Conservation (phyloP, 140 eudicot species). For the Ambrosia hybrid region DNA sequence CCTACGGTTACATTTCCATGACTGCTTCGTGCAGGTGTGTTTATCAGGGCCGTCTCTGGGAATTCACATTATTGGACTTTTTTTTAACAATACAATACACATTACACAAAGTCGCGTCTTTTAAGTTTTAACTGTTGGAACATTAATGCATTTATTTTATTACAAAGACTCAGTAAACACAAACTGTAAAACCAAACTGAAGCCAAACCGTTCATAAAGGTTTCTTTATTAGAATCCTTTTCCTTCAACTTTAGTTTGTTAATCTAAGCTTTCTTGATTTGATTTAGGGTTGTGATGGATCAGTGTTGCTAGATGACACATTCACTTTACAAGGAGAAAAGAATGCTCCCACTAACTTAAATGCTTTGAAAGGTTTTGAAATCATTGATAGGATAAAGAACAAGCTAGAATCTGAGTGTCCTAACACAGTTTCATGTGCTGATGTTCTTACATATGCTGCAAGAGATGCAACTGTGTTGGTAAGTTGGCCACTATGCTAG, state of each 20-base stretch:
- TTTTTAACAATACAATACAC: too few species aligned
- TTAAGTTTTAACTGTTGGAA: too few species aligned
- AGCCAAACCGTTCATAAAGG: not conserved
- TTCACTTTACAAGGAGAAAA: constrained; percentile 74
- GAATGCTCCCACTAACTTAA: constrained; percentile 59
- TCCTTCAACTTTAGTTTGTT: not conserved
- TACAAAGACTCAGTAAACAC: too few species aligned
- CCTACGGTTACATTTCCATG: constrained; percentile 84
- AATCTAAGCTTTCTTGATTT: not conserved
- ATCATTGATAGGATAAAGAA: constrained; percentile 84
- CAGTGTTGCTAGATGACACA: constrained; percentile 89
- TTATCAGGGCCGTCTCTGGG: too few species aligned
- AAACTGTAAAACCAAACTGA: too few species aligned
- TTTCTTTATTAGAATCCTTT: too few species aligned
- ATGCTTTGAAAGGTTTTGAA: constrained; percentile 81
- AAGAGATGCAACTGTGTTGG: constrained; percentile 82
- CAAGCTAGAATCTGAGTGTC: constrained; percentile 91
- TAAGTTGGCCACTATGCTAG: constrained; percentile 27
- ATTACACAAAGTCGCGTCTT: too few species aligned
- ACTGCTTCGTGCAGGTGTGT: constrained; percentile 87
- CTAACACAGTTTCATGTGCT: constrained; percentile 86
- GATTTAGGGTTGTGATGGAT: constrained; percentile 87
- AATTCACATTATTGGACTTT: too few species aligned
- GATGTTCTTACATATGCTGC: constrained; percentile 91
- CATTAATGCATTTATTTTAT: too few species aligned